Evolutionary conservation across 1,139 yeast genomes (phyloP).

Genomic region (Debaryomyces udenii): DNA sequence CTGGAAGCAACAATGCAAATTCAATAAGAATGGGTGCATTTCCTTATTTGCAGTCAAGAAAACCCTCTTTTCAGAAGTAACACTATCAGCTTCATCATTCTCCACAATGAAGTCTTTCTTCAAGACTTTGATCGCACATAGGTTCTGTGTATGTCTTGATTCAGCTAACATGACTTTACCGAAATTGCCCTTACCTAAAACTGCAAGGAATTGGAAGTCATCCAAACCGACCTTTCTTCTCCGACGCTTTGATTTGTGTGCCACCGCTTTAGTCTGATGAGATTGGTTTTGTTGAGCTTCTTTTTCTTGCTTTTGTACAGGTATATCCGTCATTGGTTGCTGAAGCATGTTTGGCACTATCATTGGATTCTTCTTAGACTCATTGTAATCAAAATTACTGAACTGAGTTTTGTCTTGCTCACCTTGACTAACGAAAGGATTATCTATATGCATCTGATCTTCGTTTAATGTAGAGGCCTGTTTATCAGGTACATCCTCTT

Average conservation of each 20-base stretch:
- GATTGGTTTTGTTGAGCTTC: background rate
- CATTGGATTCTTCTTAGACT: constrained; percentile 16
- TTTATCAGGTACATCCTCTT: constrained; percentile 7
- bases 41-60: constrained; percentile 88
- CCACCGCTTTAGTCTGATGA: constrained; percentile 11
- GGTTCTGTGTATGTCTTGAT: constrained; percentile 72
- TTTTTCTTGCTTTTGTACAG: background rate
- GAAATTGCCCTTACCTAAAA: constrained; percentile 94
- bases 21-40: constrained; percentile 89
- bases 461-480: constrained; percentile 6
- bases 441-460: constrained; percentile 9
- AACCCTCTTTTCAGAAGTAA: constrained; percentile 90
- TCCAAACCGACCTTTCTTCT: constrained; percentile 85
- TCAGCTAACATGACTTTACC: constrained; percentile 98
- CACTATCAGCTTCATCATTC: constrained; percentile 94
- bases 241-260: constrained; percentile 38
- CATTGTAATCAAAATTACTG: constrained; percentile 35
- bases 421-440: constrained; percentile 21
- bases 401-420: constrained; percentile 20
- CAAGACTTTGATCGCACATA: constrained; percentile 93
- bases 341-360: constrained; percentile 2
- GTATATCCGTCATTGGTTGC: background rate
- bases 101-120: constrained; percentile 95
- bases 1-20: constrained; percentile 93
- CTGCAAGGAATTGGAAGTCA: constrained; percentile 92